phyloP scores from a whole-genome alignment of 768 basidiomycete genomes.

The Dioszegia crocea region DNA sequence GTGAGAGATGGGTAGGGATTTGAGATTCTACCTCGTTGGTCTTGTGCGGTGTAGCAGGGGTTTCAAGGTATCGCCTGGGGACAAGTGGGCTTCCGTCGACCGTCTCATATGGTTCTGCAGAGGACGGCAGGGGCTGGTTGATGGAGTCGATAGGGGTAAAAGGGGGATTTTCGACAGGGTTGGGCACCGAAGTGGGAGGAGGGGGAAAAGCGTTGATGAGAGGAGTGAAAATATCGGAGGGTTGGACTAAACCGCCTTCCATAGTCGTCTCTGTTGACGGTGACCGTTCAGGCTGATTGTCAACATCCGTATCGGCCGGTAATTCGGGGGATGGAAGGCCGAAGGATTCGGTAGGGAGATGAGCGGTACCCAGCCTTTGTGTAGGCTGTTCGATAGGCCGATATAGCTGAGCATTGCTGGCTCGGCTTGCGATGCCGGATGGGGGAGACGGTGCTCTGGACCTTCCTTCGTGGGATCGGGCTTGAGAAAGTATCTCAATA shows the following conservation, averaged over 20 bases:
- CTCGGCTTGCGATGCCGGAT: too few relatives aligned
- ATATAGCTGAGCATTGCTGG: too few relatives aligned
- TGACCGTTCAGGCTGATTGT: not conserved
- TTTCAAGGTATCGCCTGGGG: constrained; percentile 4
- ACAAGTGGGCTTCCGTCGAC: constrained; percentile 17
- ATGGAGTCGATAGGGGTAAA: not conserved
- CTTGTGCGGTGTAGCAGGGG: not conserved
- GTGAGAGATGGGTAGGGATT: not conserved
- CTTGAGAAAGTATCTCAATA: too few relatives aligned
- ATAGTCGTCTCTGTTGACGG: not conserved
- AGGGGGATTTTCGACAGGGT: too few relatives aligned
- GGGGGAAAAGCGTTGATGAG: not conserved
- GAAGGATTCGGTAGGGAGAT: not conserved
- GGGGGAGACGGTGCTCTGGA: too few relatives aligned
- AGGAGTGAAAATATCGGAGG: not conserved
- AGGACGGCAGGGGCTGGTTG: not conserved
- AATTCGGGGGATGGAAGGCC: not conserved
- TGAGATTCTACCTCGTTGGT: not conserved
- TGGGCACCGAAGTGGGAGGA: not conserved
- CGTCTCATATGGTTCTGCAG: constrained; percentile 3
- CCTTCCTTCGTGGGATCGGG: too few relatives aligned
- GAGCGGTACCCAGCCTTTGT: not conserved
- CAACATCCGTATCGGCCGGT: not conserved
- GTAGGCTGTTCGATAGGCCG: too few relatives aligned
- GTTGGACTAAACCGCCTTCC: not conserved